These are phyloP conservation scores for Trichoderma parareesei DNA, from an alignment of 495 filamentous ascomycete species.

Conservation along the genomic window DNA sequence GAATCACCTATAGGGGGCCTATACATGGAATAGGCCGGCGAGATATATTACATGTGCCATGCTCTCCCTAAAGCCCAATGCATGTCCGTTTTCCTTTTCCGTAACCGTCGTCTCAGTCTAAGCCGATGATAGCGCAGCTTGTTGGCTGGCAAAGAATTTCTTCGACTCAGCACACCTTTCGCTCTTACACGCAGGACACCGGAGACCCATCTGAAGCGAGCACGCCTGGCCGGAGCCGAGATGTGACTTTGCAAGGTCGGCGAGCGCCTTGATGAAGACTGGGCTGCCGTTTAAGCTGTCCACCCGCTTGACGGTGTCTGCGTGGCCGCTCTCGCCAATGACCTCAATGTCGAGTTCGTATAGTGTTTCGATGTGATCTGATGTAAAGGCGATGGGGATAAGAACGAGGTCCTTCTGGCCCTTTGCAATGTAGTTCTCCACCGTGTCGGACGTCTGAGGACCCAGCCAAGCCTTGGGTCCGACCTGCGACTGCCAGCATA, in stretches of 20 bases:
- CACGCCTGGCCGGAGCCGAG: slow-evolving; percentile 56
- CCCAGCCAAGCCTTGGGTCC: slow-evolving; percentile 93
- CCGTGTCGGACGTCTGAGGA: slow-evolving; percentile 82
- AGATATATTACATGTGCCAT: neutral
- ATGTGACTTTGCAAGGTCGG: slow-evolving; percentile 75
- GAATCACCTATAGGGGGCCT: no score
- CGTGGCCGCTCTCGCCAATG: slow-evolving; percentile 77
- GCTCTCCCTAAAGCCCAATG: neutral
- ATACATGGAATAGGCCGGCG: neutral
- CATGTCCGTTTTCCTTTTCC: neutral
- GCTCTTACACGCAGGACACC: slow-evolving; percentile 91
- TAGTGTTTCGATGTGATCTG: slow-evolving; percentile 96
- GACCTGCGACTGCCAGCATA: slow-evolving; percentile 98
- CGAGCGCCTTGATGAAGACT: slow-evolving; percentile 85
- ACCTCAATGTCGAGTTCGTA: slow-evolving; percentile 95
- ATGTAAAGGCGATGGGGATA: slow-evolving; percentile 96
- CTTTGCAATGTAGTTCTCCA: slow-evolving; percentile 80
- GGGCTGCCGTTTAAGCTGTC: slow-evolving; percentile 91
- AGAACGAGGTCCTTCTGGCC: slow-evolving; percentile 86
- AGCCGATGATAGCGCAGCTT: slow-evolving; percentile 18
- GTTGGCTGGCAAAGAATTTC: slow-evolving; percentile 71
- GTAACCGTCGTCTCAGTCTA: neutral
- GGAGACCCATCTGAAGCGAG: slow-evolving; percentile 77
- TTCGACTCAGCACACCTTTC: slow-evolving; percentile 86
- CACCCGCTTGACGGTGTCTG: slow-evolving; percentile 73